Evolutionary conservation across 495 filamentous ascomycete species (phyloP), one percentile per base, ranked within the genome.

Genomic region (Pyrenula aspistea): DNA sequence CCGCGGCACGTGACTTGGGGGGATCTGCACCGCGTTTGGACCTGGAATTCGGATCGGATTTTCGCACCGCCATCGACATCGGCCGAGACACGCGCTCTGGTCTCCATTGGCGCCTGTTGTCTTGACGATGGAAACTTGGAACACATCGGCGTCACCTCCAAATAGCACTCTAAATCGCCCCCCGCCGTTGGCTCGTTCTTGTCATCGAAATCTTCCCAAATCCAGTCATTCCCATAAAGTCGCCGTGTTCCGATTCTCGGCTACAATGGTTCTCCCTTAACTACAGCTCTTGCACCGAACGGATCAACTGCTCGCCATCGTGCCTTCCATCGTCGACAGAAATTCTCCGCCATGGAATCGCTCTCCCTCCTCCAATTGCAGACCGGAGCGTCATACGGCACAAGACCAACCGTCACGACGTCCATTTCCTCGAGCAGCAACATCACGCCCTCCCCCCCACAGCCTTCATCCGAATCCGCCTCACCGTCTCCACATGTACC

Each of bases 281-380:
- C 15, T 8, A 42, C 31, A 42, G 15, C 31, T 42, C 31, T 42
- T 15, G 31, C 4, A 4, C 31, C 31, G 15, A 42, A 4, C 31
- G 4, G 31, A 42, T 15, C 31, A 42, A 42, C 4, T 4, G 8
- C 31, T 4, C 31, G 15, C 15, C 15, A 42, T 15, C 31, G 31
- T 15, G 31, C 15, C 31, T 42, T 42, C n/a, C 31, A 42, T 42
- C 31, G 31, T 42, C 15, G 31, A 42, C 31, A 42, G 8, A 19
- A 23, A 25, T 49, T 55, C 24, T 56, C 25, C 51, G 63, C 52
- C 53, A 77, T 77, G 74, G 73, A 62, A 53, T 71, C 71, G 24
- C 65, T 73, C 49, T 70, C 63, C 31, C 59, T 63, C 51, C 57
- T 74, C 21, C 70, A 69, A 57, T 61, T 77, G 24, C 67, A 69